These are phyloP conservation scores for Curvularia spicifera DNA, from an alignment of 2,329 filamentous ascomycete species.

Conservation along the genomic window DNA sequence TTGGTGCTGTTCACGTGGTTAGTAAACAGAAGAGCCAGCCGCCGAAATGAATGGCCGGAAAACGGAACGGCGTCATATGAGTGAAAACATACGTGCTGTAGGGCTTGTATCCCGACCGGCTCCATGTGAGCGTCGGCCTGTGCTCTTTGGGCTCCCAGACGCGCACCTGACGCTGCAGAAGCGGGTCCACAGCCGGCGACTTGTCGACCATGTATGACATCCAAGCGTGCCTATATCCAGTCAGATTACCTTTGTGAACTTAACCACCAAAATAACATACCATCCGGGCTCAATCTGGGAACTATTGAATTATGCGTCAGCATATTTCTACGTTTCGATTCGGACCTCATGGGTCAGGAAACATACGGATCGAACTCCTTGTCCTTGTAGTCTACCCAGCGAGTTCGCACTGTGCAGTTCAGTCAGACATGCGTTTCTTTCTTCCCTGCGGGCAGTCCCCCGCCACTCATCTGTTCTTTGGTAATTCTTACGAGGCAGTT, in stretches of 20 bases:
- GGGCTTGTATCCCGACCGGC: constrained; percentile 82
- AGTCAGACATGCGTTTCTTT: background rate
- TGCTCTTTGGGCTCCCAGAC: constrained; percentile 78
- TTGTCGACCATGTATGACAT: constrained; percentile 92
- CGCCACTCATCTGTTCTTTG: background rate
- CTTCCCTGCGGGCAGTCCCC: background rate
- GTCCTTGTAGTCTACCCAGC: constrained; percentile 97
- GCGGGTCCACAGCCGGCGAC: constrained; percentile 76
- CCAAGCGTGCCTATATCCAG: constrained; percentile 78
- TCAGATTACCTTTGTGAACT: constrained; percentile 1
- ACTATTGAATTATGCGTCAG: constrained; percentile 55
- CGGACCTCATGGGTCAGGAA: background rate
- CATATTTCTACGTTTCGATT: background rate
- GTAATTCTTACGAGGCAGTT: constrained; percentile 77
- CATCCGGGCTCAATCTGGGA: constrained; percentile 92
- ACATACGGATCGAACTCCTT: constrained; percentile 79
- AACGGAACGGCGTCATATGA: background rate
- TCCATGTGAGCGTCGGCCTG: constrained; percentile 76
- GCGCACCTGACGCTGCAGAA: constrained; percentile 71
- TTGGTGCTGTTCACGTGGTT: constrained; percentile 50
- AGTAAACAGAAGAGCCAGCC: constrained; percentile 8
- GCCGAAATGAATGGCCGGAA: background rate
- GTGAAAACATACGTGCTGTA: constrained; percentile 83
- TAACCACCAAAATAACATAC: constrained; percentile 45
- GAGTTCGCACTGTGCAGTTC: constrained; percentile 77